Evolutionary conservation across 1,139 yeast species (phyloP).

Genomic region (Suhomyces taliae): DNA sequence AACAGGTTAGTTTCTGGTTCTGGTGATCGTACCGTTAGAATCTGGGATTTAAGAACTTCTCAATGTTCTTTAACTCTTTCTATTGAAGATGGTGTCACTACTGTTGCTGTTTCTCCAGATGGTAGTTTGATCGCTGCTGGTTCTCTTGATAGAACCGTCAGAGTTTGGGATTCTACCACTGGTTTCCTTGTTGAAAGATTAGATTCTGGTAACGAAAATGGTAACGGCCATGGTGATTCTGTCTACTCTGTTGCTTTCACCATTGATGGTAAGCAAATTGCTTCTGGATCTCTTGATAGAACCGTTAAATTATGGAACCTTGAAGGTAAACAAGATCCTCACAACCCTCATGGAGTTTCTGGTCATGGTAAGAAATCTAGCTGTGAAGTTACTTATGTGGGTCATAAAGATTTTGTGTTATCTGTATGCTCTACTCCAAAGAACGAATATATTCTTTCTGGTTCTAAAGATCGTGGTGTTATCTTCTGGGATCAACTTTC

Average conservation of each 20-base stretch:
- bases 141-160: slow-evolving; percentile 88
- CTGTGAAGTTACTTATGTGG: slow-evolving; percentile 91
- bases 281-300: slow-evolving; percentile 92
- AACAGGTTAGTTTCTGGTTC: slow-evolving; percentile 92
- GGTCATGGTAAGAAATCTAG: slow-evolving; percentile 45
- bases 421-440: slow-evolving; percentile 95
- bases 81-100: slow-evolving; percentile 97
- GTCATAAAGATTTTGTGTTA: slow-evolving; percentile 94
- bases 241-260: slow-evolving; percentile 95
- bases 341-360: slow-evolving; percentile 33
- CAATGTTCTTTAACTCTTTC: slow-evolving; percentile 87
- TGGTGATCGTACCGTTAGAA: slow-evolving; percentile 94
- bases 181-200: slow-evolving; percentile 91
- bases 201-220: slow-evolving; percentile 83
- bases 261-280: slow-evolving; percentile 87
- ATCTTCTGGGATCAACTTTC: slow-evolving; percentile 94
- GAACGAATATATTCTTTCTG: slow-evolving; percentile 87
- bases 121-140: slow-evolving; percentile 96
- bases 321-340: slow-evolving; percentile 54
- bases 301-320: slow-evolving; percentile 96
- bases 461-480: slow-evolving; percentile 96
- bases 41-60: slow-evolving; percentile 93
- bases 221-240: slow-evolving; percentile 95
- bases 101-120: slow-evolving; percentile 96
- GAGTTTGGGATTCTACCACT: slow-evolving; percentile 96